Base-by-base conservation (phyloP, 345 rosid genomes). In the Orychophragmus violaceus region DNA sequence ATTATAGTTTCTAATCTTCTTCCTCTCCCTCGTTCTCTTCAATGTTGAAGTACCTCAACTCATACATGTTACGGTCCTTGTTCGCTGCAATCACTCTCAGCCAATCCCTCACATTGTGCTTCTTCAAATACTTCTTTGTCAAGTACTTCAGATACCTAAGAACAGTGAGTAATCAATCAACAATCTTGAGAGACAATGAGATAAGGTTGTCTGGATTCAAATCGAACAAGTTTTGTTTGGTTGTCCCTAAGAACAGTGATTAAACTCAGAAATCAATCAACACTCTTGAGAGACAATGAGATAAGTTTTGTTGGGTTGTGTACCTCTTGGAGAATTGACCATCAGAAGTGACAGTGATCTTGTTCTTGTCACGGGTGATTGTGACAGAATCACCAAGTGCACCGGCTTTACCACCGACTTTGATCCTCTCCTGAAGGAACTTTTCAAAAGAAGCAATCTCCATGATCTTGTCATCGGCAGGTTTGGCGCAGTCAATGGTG, bases 41-140 rank as follows among this genome's bases (percentile, higher is more conserved):
- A 62, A 91, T 91, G 82, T 91, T 87, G 78, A 91, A 91, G 89
- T 91, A 91, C 80, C 98, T 81, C 62, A 91, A 76, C 72, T 91
- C 98, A 46, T 91, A 91, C 36, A 89, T 79, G 25, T 80, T 81
- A 45, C 92, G 87, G 57, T 91, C 96, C 80, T 91, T 85, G 87
- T 89, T 87, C 1, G 95, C 81, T 2, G 97, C 84, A 59, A 91
- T 87, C 64, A 87, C 96, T 0, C 98, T 83, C 29, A 91, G 98
- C 98, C 98, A 91, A 65, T 91, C 98, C 51, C 98, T 66, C 30
- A 91, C 98, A 16, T 89, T 91, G 77, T 91, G 98, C 72, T 91
- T 91, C 88, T 91, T 91, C 76, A 91, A 58, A 77, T 85, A 89
- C 76, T 85, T 91, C 87, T 91, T 91, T 0, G 96, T 89, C 84